phyloP scores from a whole-genome alignment of 2,329 filamentous ascomycete genomes.

The Phoma sp. region DNA sequence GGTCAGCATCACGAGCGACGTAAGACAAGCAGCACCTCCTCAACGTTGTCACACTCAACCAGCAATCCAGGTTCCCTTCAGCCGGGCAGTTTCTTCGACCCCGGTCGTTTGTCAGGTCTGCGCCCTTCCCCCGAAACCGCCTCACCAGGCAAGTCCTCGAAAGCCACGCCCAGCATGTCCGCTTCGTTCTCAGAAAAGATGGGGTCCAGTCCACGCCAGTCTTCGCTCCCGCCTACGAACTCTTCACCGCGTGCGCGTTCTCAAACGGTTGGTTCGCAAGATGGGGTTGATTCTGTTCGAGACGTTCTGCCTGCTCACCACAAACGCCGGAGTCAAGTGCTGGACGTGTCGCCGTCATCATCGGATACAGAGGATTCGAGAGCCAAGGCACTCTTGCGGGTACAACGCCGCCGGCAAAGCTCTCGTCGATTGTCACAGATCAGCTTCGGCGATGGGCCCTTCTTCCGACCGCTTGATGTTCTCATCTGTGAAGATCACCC shows the following conservation, averaged over 20 bases:
- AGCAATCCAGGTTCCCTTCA: constrained; percentile 66
- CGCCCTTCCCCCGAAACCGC: constrained; percentile 60
- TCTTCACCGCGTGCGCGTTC: constrained; percentile 75
- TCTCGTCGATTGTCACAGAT: constrained; percentile 94
- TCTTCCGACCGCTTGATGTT: constrained; percentile 89
- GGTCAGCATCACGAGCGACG: constrained; percentile 81
- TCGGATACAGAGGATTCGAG: constrained; percentile 97
- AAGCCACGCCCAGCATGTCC: constrained; percentile 52
- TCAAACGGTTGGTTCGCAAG: constrained; percentile 91
- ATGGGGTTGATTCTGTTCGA: constrained; percentile 74
- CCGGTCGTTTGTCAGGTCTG: constrained; percentile 63
- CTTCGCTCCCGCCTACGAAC: constrained; percentile 29
- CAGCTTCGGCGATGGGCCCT: constrained; percentile 79
- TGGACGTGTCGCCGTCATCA: constrained; percentile 95
- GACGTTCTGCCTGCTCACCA: constrained; percentile 72
- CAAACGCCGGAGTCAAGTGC: constrained; percentile 90
- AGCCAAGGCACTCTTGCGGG: constrained; percentile 85
- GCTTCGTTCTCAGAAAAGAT: constrained; percentile 52
- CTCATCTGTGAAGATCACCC: constrained; percentile 98
- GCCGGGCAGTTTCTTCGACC: constrained; percentile 73
- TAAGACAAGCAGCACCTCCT: constrained; percentile 91
- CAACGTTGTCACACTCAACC: constrained; percentile 80
- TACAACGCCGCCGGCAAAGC: constrained; percentile 92
- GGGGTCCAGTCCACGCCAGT: constrained; percentile 41
- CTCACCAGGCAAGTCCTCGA: constrained; percentile 59